Base-by-base conservation (phyloP, 1,284 basidiomycete genomes). In the Agroathelia rolfsii region DNA sequence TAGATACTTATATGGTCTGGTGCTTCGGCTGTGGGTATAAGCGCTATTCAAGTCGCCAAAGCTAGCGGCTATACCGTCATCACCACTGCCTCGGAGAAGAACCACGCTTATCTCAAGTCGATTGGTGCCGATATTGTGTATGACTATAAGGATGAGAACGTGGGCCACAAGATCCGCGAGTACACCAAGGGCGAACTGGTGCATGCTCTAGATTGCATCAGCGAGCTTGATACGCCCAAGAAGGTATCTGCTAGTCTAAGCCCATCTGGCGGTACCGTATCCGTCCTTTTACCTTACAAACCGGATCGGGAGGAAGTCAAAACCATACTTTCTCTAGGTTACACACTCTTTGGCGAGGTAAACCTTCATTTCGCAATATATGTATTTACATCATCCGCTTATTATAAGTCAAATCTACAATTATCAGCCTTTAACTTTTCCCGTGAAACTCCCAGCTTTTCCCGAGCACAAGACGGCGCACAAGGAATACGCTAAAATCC, bases 41-140 rank as follows among this genome's bases (percentile, higher is more conserved):
- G 58, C 27, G 52, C 56, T 2, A 51, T 66, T 12, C 62, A 66
- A 42, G 47, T 66, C 15, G 60, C 62, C 5, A 55, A 54, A 30
- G 36, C 55, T 3, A 37, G 53, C 0, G 63, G 63, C 3, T 49
- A 60, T 37, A 45, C 47, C 10, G 58, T 65, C 19, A 45, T 65
- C 16, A 50, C 58, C 4, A 59, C 62, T 5, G 52, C 59, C 6
- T 63, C 61, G 64, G n/a, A n/a, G n/a, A n/a, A n/a, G n/a, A n/a
- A n/a, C n/a, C n/a, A n/a, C n/a, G n/a, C n/a, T n/a, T n/a, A n/a
- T n/a, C n/a, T n/a, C n/a, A n/a, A n/a, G n/a, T n/a, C n/a, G n/a
- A n/a, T n/a, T n/a, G n/a, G 64, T 2, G 64, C 63, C 3, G 52
- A 56, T 11, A 53, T 50, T 8, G 55, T 59, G 4, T 55, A 64